phyloP scores from a whole-genome alignment of 345 rosid species.

The Luvunga scandens region DNA sequence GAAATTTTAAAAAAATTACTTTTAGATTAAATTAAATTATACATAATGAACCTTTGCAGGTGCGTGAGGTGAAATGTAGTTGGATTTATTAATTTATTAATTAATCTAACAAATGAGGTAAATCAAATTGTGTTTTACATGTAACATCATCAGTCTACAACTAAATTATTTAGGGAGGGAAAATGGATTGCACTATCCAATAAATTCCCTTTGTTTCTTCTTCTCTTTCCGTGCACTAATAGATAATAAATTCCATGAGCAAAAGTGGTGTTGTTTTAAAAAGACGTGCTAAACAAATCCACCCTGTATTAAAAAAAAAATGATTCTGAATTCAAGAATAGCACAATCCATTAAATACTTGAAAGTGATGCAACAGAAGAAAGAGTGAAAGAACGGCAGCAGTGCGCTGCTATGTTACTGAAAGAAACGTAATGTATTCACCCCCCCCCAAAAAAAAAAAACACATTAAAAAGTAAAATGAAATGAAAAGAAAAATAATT shows the following conservation, averaged over 20 bases:
- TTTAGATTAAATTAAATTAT: too few species aligned
- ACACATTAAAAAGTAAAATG: too few species aligned
- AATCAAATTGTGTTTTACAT: background rate
- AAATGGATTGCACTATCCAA: background rate
- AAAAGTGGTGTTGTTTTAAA: background rate
- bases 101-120: too few species aligned
- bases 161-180: background rate
- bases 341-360: background rate
- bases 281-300: background rate
- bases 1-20: too few species aligned
- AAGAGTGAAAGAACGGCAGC: background rate
- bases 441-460: too few species aligned
- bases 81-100: background rate
- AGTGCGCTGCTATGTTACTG: too few species aligned
- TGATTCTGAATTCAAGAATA: background rate
- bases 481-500: background rate
- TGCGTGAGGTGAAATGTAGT: background rate
- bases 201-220: background rate
- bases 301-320: too few species aligned
- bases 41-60: too few species aligned
- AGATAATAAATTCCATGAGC: background rate
- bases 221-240: background rate
- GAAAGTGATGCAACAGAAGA: slow-evolving; percentile 19
- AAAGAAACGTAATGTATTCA: too few species aligned
- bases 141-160: background rate